Evolutionary conservation across 1,139 yeast genomes (phyloP).

Genomic region (Saccharomyces hybrid): DNA sequence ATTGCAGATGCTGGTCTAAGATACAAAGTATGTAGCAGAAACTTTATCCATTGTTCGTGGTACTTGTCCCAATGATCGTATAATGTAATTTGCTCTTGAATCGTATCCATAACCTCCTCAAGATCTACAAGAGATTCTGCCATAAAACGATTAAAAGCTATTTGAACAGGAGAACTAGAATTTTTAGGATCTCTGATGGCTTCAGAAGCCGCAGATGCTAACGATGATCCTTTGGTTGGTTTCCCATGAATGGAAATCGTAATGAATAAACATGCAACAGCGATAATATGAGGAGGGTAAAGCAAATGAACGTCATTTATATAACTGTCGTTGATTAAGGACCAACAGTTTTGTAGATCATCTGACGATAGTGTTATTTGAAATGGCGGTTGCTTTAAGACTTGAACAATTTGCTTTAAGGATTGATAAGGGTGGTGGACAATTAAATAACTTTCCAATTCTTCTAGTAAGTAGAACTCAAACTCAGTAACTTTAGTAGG

Average conservation of each 20-base stretch:
- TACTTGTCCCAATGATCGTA: slow-evolving; percentile 82
- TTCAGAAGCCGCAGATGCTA: slow-evolving; percentile 1
- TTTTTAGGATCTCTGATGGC: neutral
- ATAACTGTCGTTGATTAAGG: slow-evolving; percentile 80
- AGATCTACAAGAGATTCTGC: slow-evolving; percentile 71
- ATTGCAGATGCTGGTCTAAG: slow-evolving; percentile 12
- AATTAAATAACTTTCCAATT: slow-evolving; percentile 69
- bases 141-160: slow-evolving; percentile 50
- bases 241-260: slow-evolving; percentile 22
- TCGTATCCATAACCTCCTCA: slow-evolving; percentile 67
- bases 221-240: slow-evolving; percentile 6
- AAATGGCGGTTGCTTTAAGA: slow-evolving; percentile 34
- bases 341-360: slow-evolving; percentile 83
- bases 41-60: slow-evolving; percentile 48
- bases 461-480: slow-evolving; percentile 88
- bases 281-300: slow-evolving; percentile 87
- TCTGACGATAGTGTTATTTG: slow-evolving; percentile 37
- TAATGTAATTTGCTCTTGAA: slow-evolving; percentile 70
- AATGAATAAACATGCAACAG: slow-evolving; percentile 57
- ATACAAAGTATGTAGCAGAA: slow-evolving; percentile 28
- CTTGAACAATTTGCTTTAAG: slow-evolving; percentile 50
- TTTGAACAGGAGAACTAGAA: slow-evolving; percentile 11
- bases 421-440: slow-evolving; percentile 87
- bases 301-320: slow-evolving; percentile 77
- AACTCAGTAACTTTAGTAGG: slow-evolving; percentile 91